Evolutionary conservation across 768 basidiomycete genomes (phyloP), one percentile per base, ranked within the genome.

Genomic region (Paxillus ammoniavirescens): DNA sequence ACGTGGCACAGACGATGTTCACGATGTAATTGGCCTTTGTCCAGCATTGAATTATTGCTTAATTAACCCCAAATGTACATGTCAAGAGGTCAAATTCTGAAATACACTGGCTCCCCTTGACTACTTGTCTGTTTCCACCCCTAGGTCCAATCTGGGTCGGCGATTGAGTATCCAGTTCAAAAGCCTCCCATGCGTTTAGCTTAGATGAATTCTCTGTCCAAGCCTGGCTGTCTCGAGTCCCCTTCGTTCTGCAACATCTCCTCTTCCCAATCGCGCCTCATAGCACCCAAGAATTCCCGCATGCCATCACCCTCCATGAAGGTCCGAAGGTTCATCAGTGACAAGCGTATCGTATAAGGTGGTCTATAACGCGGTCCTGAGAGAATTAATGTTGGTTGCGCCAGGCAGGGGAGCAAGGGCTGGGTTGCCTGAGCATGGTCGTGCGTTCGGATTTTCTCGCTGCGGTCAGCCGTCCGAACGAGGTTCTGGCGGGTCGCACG

Each of bases 381-480:
- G 8, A 2, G 21, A 47, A 13, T 46, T 31, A 41, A 10, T n/a
- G 15, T 40, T 57, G 41, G 51, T 45, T 7, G 15, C 42, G 18
- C 21, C 8, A 38, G 45, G 37, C 28, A 26, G 13, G 12, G 40
- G 18, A 3, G n/a, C 18, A 36, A 50, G 18, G 7, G 49, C 56
- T 37, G 4, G 6, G 4, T 26, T 46, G 81, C 92, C 77, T 94
- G 93, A 1, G 92, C 82, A 68, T 87, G 95, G 63, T 97, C 98
- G 71, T 98, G 98, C 4, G 97, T 98, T 56, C 97, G 76, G 53
- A 98, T 89, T 68, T 98, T 98, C 65, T 98, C 94, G 60, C 91
- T 92, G 18, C 97, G 76, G 65, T 95, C 93, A 2, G 86, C 86
- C 0, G 87, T 84, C 41, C 83, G 82, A 8, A 98, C 86, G 3